Percentiles rank a stretch among this genome's conserved stretches.
phyloP scores from a whole-genome alignment of 257 asterid species.

The Solanum tarapatanum region DNA sequence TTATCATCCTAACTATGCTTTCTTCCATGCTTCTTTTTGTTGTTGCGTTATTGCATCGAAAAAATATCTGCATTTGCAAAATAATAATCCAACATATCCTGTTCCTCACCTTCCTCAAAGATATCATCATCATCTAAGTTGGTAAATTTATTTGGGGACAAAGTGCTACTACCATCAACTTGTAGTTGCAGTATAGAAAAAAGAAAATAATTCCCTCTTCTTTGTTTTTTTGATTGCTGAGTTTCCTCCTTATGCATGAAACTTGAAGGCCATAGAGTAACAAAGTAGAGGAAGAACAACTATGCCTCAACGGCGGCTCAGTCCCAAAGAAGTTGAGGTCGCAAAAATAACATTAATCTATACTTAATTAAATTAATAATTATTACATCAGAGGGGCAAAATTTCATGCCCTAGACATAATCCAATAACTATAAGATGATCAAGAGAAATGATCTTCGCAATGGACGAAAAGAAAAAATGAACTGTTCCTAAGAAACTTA shows the following conservation, averaged over 20 bases:
- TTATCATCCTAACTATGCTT: no score
- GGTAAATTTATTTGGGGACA: no score
- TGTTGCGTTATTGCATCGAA: no score
- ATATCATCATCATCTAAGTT: no score
- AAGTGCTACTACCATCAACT: no score
- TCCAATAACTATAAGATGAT: background rate
- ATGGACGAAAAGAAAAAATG: background rate
- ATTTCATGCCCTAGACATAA: background rate
- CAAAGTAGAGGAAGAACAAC: background rate
- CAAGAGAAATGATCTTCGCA: background rate
- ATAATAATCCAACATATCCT: no score
- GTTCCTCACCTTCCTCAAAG: no score
- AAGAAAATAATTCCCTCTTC: no score
- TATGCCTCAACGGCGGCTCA: background rate
- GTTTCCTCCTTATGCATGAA: background rate
- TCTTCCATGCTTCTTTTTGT: no score
- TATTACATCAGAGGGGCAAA: background rate
- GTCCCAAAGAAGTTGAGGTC: background rate
- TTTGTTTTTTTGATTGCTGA: no score
- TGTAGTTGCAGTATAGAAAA: no score
- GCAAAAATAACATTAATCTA: background rate
- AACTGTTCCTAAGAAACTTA: background rate
- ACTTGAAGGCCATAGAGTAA: background rate
- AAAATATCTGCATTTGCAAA: no score
- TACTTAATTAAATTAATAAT: background rate